A percentile compares a stretch with the other conserved stretches of the same genome.
These are phyloP conservation scores for Hypholoma sublateritium DNA, from an alignment of 768 basidiomycete genomes.

Conservation along the genomic window DNA sequence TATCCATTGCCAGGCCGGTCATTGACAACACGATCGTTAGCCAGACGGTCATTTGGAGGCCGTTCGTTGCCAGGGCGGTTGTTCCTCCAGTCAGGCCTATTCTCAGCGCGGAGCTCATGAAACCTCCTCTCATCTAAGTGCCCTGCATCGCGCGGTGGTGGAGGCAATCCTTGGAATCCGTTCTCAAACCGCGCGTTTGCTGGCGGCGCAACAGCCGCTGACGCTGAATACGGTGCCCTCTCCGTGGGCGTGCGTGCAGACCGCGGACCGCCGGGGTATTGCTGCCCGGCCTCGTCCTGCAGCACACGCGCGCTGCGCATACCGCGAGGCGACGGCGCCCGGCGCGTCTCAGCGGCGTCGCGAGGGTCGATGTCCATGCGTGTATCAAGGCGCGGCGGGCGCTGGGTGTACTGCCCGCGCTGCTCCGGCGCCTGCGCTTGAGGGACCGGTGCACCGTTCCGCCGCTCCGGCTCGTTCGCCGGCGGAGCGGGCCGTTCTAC, in stretches of 20 bases:
- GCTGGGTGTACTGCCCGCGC: conserved; percentile 10
- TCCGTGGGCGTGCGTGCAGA: not conserved
- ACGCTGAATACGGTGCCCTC: conserved; percentile 1
- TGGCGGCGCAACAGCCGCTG: not conserved
- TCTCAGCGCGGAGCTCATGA: not conserved
- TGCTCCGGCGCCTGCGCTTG: not conserved
- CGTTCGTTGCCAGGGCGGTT: no score
- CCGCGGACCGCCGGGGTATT: not conserved
- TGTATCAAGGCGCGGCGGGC: conserved; percentile 17
- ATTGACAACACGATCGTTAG: not conserved
- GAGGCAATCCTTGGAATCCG: conserved; percentile 1
- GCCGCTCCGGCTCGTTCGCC: no score
- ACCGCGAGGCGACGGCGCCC: conserved; percentile 1
- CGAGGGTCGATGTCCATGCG: conserved; percentile 28
- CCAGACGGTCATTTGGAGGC: no score
- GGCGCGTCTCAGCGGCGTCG: conserved; percentile 5
- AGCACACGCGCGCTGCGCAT: not conserved
- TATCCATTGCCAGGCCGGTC: conserved; percentile 1
- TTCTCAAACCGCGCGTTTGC: not conserved
- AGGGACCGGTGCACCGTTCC: no score
- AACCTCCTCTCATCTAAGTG: conserved; percentile 5
- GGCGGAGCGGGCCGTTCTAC: no score
- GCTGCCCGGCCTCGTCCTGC: not conserved
- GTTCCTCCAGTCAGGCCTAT: not conserved
- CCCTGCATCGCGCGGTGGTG: not conserved